These are phyloP conservation scores for Starmera amethionina DNA, from an alignment of 805 yeast genomes.

Conservation along the genomic window DNA sequence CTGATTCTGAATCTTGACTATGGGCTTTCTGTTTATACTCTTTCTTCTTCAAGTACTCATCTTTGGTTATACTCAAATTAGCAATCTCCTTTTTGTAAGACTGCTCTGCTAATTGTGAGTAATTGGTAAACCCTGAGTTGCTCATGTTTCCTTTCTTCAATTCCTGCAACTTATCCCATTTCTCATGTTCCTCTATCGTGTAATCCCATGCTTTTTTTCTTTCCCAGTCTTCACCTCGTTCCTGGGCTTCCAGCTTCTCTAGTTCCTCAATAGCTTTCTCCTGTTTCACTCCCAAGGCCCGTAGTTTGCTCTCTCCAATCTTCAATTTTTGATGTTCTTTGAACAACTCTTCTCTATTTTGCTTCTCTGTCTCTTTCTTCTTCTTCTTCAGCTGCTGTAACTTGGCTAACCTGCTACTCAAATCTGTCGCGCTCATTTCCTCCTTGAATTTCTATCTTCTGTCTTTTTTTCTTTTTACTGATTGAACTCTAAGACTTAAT, in stretches of 20 bases:
- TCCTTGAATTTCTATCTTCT: background rate
- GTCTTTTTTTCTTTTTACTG: background rate
- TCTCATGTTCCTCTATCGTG: conserved; percentile 55
- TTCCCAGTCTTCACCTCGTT: conserved; percentile 30
- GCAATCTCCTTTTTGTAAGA: conserved; percentile 47
- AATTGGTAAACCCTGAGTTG: conserved; percentile 36
- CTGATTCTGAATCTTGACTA: conserved; percentile 8
- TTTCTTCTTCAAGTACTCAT: conserved; percentile 33
- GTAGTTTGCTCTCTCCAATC: conserved; percentile 14
- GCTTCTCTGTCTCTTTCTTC: conserved; percentile 20
- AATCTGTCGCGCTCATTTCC: background rate
- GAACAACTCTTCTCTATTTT: conserved; percentile 27
- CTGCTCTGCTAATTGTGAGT: conserved; percentile 45
- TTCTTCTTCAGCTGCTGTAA: conserved; percentile 18
- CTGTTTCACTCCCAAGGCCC: conserved; percentile 22
- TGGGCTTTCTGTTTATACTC: conserved; percentile 9
- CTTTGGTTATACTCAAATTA: conserved; percentile 27
- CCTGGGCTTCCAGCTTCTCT: conserved; percentile 19
- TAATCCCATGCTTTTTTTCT: conserved; percentile 41
- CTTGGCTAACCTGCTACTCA: conserved; percentile 10
- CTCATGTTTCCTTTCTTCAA: conserved; percentile 18
- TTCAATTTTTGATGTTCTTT: conserved; percentile 22
- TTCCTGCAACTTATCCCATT: conserved; percentile 41
- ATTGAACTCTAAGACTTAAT: too few relatives aligned
- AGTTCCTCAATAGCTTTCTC: conserved; percentile 29